Evolutionary conservation across 1,284 basidiomycete species (phyloP).

Genomic region (Puccinia horiana): DNA sequence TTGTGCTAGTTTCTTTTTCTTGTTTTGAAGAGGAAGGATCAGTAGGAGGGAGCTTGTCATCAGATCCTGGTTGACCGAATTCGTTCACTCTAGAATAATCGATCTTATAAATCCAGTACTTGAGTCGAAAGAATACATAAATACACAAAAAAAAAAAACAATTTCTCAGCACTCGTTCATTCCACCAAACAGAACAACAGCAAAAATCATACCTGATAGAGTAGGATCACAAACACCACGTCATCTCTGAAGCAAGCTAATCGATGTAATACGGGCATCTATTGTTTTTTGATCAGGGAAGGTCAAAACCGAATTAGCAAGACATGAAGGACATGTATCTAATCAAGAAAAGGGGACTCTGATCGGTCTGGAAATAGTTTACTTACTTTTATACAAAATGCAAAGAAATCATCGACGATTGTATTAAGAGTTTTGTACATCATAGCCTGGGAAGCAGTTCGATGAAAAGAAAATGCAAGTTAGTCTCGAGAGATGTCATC

Average conservation of each 20-base stretch:
- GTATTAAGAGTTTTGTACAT: constrained; percentile 76
- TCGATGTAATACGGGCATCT: constrained; percentile 91
- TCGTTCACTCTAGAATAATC: constrained; percentile 93
- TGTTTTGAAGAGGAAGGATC: not conserved
- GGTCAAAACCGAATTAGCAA: constrained; percentile 15
- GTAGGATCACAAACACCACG: constrained; percentile 79
- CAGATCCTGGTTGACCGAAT: constrained; percentile 70
- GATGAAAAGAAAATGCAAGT: not conserved
- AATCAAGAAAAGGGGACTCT: constrained; percentile 25
- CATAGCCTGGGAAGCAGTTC: constrained; percentile 66
- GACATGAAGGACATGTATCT: not conserved
- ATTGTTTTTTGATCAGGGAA: constrained; percentile 62
- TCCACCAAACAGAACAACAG: constrained; percentile 48
- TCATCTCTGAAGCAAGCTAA: constrained; percentile 73
- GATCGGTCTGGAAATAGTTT: not conserved
- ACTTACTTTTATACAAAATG: constrained; percentile 62
- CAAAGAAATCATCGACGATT: constrained; percentile 85
- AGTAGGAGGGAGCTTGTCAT: not conserved
- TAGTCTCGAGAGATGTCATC: not conserved
- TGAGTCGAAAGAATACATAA: constrained; percentile 56
- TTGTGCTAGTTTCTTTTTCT: not conserved
- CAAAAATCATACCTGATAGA: constrained; percentile 71
- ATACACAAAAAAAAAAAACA: constrained; percentile 8
- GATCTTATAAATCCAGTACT: constrained; percentile 93
- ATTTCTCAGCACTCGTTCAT: not conserved